Conservation (phyloP, 1,284 basidiomycete species). For the Schizophyllum amplum region DNA sequence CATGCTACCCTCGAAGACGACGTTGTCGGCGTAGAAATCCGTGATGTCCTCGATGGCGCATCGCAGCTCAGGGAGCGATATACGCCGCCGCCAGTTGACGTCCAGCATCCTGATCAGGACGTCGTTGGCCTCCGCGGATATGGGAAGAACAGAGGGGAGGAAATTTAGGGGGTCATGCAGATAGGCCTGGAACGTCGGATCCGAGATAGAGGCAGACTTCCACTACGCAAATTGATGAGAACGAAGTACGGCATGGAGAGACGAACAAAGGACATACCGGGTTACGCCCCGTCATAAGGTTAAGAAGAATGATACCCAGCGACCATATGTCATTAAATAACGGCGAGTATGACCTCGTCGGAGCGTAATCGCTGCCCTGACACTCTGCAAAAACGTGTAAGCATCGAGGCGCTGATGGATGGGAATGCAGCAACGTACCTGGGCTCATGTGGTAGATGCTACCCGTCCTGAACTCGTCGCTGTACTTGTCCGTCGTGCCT, state of each 20-base stretch:
- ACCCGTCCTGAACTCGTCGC: slow-evolving; percentile 92
- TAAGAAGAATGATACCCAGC: slow-evolving; percentile 91
- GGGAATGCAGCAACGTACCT: slow-evolving; percentile 40
- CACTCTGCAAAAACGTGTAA: slow-evolving; percentile 55
- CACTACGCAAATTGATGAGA: slow-evolving; percentile 33
- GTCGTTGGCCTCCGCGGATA: slow-evolving; percentile 62
- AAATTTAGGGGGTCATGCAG: slow-evolving; percentile 55
- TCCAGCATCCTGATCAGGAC: slow-evolving; percentile 66
- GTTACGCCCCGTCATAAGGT: slow-evolving; percentile 91
- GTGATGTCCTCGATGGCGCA: slow-evolving; percentile 58
- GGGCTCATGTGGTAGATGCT: slow-evolving; percentile 97
- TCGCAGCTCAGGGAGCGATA: slow-evolving; percentile 66
- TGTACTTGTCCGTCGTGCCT: slow-evolving; percentile 84
- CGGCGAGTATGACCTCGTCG: slow-evolving; percentile 73
- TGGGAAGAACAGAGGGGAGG: slow-evolving; percentile 67
- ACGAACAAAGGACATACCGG: slow-evolving; percentile 30
- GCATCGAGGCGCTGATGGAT: slow-evolving; percentile 5
- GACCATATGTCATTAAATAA: slow-evolving; percentile 96
- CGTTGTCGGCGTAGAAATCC: slow-evolving; percentile 66
- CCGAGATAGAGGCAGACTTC: slow-evolving; percentile 84
- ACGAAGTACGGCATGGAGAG: neutral
- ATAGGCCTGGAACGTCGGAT: slow-evolving; percentile 73
- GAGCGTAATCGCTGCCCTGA: slow-evolving; percentile 76
- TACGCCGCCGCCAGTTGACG: slow-evolving; percentile 63
- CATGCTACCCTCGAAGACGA: slow-evolving; percentile 76